phyloP scores from a whole-genome alignment of 495 filamentous ascomycete genomes.

The Monascus purpureus region DNA sequence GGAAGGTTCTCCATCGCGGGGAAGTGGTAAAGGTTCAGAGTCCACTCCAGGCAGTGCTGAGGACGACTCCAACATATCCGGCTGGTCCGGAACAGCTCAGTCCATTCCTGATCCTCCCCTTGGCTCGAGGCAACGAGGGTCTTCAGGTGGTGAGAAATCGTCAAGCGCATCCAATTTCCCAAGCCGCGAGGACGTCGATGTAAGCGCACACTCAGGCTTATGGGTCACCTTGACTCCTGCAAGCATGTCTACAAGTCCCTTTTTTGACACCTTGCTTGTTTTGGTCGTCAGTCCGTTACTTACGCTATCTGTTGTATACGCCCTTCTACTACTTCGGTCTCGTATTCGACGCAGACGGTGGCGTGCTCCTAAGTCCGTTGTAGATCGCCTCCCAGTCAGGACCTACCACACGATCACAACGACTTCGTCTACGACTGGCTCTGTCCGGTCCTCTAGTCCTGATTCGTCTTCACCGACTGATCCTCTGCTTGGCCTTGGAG shows the following conservation, averaged over 20 bases:
- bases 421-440: conserved; percentile 40
- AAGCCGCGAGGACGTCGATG: conserved; percentile 6
- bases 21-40: conserved; percentile 6
- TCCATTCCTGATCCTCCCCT: neutral
- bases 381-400: conserved; percentile 85
- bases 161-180: conserved; percentile 3
- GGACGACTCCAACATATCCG: neutral
- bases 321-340: conserved; percentile 73
- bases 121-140: neutral
- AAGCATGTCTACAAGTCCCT: conserved; percentile 79
- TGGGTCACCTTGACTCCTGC: conserved; percentile 94
- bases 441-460: conserved; percentile 34
- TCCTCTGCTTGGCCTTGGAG: conserved; percentile 43
- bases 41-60: neutral
- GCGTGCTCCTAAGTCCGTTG: conserved; percentile 91
- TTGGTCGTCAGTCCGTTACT: conserved; percentile 85
- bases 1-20: conserved; percentile 11
- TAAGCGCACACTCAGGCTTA: conserved; percentile 58
- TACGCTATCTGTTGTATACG: conserved; percentile 86
- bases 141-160: neutral
- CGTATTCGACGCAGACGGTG: conserved; percentile 81
- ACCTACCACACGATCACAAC: conserved; percentile 78
- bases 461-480: conserved; percentile 54
- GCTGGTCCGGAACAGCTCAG: neutral
- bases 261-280: conserved; percentile 90